phyloP scores from a whole-genome alignment of 306 rosid genomes.

The Lotus japonicus region DNA sequence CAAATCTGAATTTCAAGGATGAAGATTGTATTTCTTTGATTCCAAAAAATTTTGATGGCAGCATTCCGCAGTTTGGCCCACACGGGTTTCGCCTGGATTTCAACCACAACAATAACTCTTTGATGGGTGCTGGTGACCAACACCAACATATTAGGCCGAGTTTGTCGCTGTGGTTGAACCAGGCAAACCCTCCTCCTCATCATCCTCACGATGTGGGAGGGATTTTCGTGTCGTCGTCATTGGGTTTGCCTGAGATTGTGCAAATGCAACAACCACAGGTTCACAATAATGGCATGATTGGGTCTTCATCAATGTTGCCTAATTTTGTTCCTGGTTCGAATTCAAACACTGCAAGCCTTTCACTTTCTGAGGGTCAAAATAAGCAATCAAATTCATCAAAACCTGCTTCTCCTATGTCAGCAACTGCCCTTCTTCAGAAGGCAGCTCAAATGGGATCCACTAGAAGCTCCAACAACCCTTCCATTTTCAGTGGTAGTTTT shows the following conservation, averaged over 20 bases:
- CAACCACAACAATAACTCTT: background rate
- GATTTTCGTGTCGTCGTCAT: slow-evolving; percentile 25
- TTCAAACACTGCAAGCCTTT: slow-evolving; percentile 35
- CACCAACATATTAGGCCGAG: slow-evolving; percentile 40
- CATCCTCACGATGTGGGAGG: slow-evolving; percentile 35
- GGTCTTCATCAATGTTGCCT: slow-evolving; percentile 39
- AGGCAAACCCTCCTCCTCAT: no score
- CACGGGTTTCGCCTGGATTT: slow-evolving; percentile 29
- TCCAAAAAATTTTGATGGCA: slow-evolving; percentile 18
- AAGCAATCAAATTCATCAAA: slow-evolving; percentile 11
- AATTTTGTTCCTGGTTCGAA: slow-evolving; percentile 32
- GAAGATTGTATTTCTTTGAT: slow-evolving; percentile 30
- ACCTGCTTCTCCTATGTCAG: slow-evolving; percentile 62
- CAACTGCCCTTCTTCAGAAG: slow-evolving; percentile 56
- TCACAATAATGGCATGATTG: slow-evolving; percentile 26
- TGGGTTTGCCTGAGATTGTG: slow-evolving; percentile 43
- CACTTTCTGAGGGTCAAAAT: slow-evolving; percentile 29
- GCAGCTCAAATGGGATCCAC: slow-evolving; percentile 75
- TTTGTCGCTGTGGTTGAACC: slow-evolving; percentile 70
- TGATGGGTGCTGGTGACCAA: background rate
- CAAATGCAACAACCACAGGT: slow-evolving; percentile 39
- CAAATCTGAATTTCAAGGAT: slow-evolving; percentile 61
- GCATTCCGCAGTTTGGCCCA: slow-evolving; percentile 35
- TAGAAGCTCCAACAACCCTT: slow-evolving; percentile 36
- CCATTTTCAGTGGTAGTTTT: slow-evolving; percentile 39